A percentile compares a stretch with the other conserved stretches of the same genome.
Conservation (phyloP, 2,329 filamentous ascomycete species). For the Coniochaeta prunicola region DNA sequence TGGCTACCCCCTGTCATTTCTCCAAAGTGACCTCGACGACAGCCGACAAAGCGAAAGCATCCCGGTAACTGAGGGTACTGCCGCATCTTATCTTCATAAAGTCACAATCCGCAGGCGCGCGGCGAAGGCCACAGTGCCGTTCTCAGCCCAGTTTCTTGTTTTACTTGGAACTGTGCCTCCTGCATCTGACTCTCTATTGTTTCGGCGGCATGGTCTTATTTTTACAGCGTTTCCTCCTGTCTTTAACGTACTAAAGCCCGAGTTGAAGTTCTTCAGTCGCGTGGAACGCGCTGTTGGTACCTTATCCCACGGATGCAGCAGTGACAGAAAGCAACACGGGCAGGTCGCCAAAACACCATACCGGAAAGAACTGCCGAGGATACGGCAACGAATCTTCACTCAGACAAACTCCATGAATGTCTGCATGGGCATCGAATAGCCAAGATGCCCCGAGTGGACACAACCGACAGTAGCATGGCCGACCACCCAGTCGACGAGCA, state of each 20-base stretch:
- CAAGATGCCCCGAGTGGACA: conserved; percentile 1
- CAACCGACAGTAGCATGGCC: neutral
- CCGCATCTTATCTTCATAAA: neutral
- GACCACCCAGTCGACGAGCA: conserved; percentile 5
- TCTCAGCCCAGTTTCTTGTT: neutral
- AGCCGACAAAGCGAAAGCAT: neutral
- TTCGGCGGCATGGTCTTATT: neutral
- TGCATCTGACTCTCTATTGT: neutral
- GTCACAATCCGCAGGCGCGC: neutral
- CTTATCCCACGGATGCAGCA: neutral
- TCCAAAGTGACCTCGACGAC: neutral
- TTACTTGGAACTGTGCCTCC: neutral
- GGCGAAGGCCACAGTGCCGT: neutral
- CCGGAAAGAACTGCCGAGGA: neutral
- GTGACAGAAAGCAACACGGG: neutral
- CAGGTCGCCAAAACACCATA: neutral
- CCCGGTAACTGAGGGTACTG: neutral
- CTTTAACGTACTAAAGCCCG: neutral
- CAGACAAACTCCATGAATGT: too few species aligned
- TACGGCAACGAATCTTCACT: neutral
- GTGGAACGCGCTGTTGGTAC: neutral
- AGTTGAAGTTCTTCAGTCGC: neutral
- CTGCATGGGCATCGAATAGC: neutral
- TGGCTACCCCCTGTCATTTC: neutral
- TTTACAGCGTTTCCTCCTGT: neutral